Evolutionary conservation across 106 monocot genomes (phyloP).

Genomic region (Iris macrosiphon): DNA sequence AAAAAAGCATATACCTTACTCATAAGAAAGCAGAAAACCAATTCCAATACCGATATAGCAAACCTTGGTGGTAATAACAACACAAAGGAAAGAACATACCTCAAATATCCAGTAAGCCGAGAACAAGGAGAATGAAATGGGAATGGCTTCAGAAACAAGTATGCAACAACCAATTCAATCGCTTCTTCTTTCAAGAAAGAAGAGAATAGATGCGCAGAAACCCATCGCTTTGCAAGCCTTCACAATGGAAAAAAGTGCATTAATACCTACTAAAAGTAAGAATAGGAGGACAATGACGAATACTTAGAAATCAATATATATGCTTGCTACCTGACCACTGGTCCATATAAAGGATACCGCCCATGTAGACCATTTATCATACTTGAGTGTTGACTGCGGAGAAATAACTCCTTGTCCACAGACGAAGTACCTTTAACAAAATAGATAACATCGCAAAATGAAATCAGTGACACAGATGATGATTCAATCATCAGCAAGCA

Average conservation of each 20-base stretch:
- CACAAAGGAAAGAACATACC: constrained; percentile 32
- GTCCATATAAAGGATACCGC: constrained; percentile 64
- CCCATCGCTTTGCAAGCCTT: constrained; percentile 96
- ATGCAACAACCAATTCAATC: constrained; percentile 87
- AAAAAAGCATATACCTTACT: no score
- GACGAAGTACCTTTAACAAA: constrained; percentile 27
- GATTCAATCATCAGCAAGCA: background rate
- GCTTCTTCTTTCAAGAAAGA: constrained; percentile 74
- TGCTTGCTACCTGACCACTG: constrained; percentile 93
- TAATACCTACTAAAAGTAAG: background rate
- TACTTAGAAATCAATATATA: background rate
- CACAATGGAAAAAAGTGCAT: constrained; percentile 1
- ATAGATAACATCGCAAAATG: no score
- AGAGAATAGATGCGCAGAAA: constrained; percentile 89
- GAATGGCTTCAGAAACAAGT: constrained; percentile 76
- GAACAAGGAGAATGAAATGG: constrained; percentile 76
- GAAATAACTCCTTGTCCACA: constrained; percentile 67
- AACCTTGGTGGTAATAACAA: no score
- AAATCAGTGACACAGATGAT: no score
- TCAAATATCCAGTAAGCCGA: constrained; percentile 82
- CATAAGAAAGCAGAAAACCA: no score
- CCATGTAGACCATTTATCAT: constrained; percentile 98
- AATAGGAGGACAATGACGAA: background rate
- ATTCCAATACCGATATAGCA: no score
- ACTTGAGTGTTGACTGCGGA: constrained; percentile 87